phyloP scores from a whole-genome alignment of 164 flowering plant genomes.

The Amborella trichopoda region DNA sequence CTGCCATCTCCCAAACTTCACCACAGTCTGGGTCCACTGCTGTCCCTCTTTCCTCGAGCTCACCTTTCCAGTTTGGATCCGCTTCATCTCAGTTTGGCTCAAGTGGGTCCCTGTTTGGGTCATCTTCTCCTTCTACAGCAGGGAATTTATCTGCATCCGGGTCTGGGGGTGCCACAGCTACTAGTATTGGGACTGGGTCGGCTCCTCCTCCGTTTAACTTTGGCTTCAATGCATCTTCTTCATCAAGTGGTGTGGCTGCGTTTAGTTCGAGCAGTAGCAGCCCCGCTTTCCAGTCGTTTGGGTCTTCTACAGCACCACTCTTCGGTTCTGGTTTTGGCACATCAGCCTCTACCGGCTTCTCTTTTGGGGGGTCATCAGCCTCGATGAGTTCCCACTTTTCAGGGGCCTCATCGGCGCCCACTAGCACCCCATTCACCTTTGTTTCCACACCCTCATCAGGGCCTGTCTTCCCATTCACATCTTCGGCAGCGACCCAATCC shows the following conservation, averaged over 20 bases:
- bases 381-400: too few species aligned
- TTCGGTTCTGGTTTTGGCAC: neutral
- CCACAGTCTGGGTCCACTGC: too few species aligned
- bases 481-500: slow-evolving; percentile 17
- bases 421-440: slow-evolving; percentile 19
- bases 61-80: too few species aligned
- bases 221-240: neutral
- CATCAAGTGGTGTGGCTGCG: slow-evolving; percentile 1
- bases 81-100: slow-evolving; percentile 20
- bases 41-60: too few species aligned
- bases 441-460: slow-evolving; percentile 34
- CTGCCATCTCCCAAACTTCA: too few species aligned
- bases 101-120: slow-evolving; percentile 36
- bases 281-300: too few species aligned
- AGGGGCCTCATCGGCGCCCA: slow-evolving; percentile 3
- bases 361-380: slow-evolving; percentile 1
- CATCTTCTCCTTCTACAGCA: slow-evolving; percentile 24
- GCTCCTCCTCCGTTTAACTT: slow-evolving; percentile 1
- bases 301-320: neutral
- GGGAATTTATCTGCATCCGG: neutral
- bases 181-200: neutral
- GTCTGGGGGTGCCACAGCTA: neutral
- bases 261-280: too few species aligned
- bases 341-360: neutral
- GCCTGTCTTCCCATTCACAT: slow-evolving; percentile 35